Percentiles rank a stretch among this genome's conserved stretches.
phyloP scores from a whole-genome alignment of 2,329 filamentous ascomycete genomes.

The Aureobasidium subglaciale region DNA sequence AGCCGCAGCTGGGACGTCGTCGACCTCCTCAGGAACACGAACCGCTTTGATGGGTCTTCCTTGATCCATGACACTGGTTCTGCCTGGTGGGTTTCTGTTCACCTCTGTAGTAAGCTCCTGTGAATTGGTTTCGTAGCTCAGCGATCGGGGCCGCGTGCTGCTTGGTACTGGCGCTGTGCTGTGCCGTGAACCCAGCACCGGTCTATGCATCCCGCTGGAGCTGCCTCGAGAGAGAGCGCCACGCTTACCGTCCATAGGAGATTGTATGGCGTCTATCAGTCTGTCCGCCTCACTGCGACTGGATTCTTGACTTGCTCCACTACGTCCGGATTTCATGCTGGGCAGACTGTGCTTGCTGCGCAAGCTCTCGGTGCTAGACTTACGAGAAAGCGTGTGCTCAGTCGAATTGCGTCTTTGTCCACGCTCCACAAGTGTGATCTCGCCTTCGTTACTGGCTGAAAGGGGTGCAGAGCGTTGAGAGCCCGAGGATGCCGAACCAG shows the following conservation, averaged over 20 bases:
- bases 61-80: constrained; percentile 35
- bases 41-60: constrained; percentile 39
- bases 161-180: constrained; percentile 19
- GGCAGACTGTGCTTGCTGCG: constrained; percentile 45
- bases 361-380: constrained; percentile 38
- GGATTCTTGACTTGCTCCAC: constrained; percentile 26
- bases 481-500: background rate
- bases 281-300: constrained; percentile 56
- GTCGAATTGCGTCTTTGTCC: constrained; percentile 4
- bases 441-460: constrained; percentile 22
- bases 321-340: constrained; percentile 36
- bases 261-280: constrained; percentile 64
- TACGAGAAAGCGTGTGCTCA: constrained; percentile 22
- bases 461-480: constrained; percentile 18
- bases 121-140: constrained; percentile 19
- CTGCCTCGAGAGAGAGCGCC: constrained; percentile 21
- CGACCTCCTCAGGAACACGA: constrained; percentile 39
- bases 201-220: constrained; percentile 16
- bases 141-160: background rate
- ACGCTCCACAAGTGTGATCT: constrained; percentile 12
- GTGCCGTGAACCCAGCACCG: constrained; percentile 23
- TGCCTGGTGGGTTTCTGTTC: constrained; percentile 25
- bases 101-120: background rate
- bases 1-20: background rate
- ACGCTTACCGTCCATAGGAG: constrained; percentile 34